Evolutionary conservation across 2,329 filamentous ascomycete species (phyloP), one percentile per base, ranked within the genome.

Genomic region (Pyricularia sp.): DNA sequence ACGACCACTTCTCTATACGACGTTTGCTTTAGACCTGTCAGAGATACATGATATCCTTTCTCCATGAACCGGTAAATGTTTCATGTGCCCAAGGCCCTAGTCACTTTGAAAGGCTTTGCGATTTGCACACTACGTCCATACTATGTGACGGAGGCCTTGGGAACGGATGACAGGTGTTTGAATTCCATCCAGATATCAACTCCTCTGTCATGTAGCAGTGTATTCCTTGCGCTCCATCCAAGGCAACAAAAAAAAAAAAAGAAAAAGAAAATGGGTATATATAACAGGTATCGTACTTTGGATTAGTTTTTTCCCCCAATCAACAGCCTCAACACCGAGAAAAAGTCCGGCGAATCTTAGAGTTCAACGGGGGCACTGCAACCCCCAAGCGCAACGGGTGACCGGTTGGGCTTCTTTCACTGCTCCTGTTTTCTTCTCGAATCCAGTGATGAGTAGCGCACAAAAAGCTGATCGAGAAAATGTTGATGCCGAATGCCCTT

Each of bases 401-500:
- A 1, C 28, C 30, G 55, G 19, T 13, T 7, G 22, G n/a, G 22
- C 24, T 5, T 12, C 55, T 9, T 24, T 59, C 13, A 19, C 24
- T 16, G 24, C 24, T 59, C 26, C 24, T 49, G 19, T 49, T 19
- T 59, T 7, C 24, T 10, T 28, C 19, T 28, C 12, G 26, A 30
- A 19, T 59, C 4, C 22, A 59, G 55, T 19, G 22, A 59, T 3
- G 64, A 65, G 73, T 96, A 96, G 67, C 91, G 82, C 67, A 96
- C 86, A 75, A 88, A 91, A 44, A 97, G 76, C 67, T 88, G 86
- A 72, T 97, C 91, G 67, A 93, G 80, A 71, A 97, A 97, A 75
- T 97, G 91, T 22, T 86, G 87, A 74, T 97, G 93, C 64, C 89
- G 86, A 71, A 97, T 96, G 0, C 93, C 93, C 19, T 91, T 90